Evolutionary conservation across 202 grass and related monocot genomes (phyloP), one percentile per base, ranked within the genome.

Genomic region (Brachypodium distachyon): DNA sequence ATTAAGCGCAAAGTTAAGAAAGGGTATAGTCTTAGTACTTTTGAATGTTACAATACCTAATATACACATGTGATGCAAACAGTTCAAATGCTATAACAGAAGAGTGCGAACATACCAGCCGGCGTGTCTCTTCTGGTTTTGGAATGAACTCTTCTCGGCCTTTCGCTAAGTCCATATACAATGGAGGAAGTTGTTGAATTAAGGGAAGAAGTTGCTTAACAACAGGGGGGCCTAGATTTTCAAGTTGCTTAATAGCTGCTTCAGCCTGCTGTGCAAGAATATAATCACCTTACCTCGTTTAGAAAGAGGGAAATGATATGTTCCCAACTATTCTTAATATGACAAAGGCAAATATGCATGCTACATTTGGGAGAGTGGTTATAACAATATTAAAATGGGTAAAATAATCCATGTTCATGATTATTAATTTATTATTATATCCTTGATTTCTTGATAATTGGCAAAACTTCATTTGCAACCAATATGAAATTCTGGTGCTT

Each of bases 101-200:
- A 49, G 34, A 22, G 26, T 70, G 28, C 61, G 67, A 79, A 88
- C 54, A 73, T 89, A 95, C 96, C 89, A 98, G 69, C 44, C 85
- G 80, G 2, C 87, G 87, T n/a, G 91, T 98, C 75, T 95, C 96
- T 62, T 95, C 96, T 80, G 91, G 91, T 90, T 90, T 98, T 83
- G 96, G 91, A 84, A 66, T 87, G 47, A 95, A 98, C 49, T 98
- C 96, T 86, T 98, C 96, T 81, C 96, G 87, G 64, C 96, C 96
- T 25, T 95, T 86, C 41, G 83, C 77, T 23, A 98, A 90, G 67
- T 98, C 89, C 89, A 89, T 95, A 80, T 98, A 98, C 73, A 98
- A 52, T 1, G 96, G 96, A 61, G 91, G 91, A 77, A 95, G 91
- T 86, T 98, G 96, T 77, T 98, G 89, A 72, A 98, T 73, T 61